These are phyloP conservation scores for Juncus effusus DNA, from an alignment of 176 grass and related monocot genomes.

Conservation along the genomic window DNA sequence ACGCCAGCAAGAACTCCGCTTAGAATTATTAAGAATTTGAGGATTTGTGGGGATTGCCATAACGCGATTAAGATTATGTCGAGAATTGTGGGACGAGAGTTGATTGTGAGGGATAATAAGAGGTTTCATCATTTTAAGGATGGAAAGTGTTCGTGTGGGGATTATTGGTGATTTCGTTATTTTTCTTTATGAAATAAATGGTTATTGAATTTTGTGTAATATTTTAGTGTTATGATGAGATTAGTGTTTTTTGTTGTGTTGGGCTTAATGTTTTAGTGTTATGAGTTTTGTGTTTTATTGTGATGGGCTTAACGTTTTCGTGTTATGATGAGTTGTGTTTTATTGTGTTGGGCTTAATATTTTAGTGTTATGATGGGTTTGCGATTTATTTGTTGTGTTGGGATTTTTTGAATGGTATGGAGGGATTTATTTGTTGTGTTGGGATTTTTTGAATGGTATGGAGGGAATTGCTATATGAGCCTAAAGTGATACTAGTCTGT, in stretches of 20 bases:
- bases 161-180: constrained; percentile 65
- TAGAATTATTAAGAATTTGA: constrained; percentile 84
- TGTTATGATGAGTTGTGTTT: not conserved
- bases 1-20: constrained; percentile 78
- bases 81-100: constrained; percentile 78
- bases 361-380: no score
- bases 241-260: constrained; percentile 7
- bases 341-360: not conserved
- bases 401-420: no score
- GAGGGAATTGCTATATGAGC: no score
- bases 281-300: not conserved
- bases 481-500: no score
- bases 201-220: not conserved
- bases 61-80: constrained; percentile 95
- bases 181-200: not conserved
- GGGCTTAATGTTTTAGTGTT: not conserved
- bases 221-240: not conserved
- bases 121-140: constrained; percentile 92
- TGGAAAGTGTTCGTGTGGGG: constrained; percentile 81
- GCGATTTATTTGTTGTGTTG: no score
- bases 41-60: constrained; percentile 88
- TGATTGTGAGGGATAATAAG: constrained; percentile 88
- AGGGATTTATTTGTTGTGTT: no score
- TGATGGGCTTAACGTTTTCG: not conserved
- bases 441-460: no score